Evolutionary conservation across 164 flowering plant genomes (phyloP).

Genomic region (Paratinospora sagittata): DNA sequence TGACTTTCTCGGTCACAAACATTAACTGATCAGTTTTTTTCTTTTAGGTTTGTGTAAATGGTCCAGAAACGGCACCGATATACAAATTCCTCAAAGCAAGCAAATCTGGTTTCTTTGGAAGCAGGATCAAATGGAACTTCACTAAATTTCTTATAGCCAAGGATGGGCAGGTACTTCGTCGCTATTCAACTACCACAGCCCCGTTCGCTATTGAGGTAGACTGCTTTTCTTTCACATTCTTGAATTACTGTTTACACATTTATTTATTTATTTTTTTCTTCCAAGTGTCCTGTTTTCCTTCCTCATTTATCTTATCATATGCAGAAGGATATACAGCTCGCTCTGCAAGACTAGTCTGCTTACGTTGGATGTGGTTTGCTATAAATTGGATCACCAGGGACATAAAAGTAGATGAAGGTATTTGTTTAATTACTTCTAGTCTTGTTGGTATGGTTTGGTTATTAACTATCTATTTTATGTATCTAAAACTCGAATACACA

Average conservation of each 20-base stretch:
- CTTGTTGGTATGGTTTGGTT: neutral
- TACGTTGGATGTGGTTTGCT: neutral
- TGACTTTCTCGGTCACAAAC: neutral
- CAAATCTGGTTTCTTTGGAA: slow-evolving; percentile 41
- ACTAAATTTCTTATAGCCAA: slow-evolving; percentile 74
- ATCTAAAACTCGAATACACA: neutral
- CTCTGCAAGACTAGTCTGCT: slow-evolving; percentile 10
- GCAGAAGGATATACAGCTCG: slow-evolving; percentile 25
- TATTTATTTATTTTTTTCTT: neutral
- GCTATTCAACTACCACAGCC: slow-evolving; percentile 47
- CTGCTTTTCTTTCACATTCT: neutral
- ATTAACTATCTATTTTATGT: neutral
- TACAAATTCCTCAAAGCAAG: slow-evolving; percentile 65
- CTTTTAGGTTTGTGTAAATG: slow-evolving; percentile 66
- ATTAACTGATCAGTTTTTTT: neutral
- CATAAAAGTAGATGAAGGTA: neutral
- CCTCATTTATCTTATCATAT: neutral
- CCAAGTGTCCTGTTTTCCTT: neutral
- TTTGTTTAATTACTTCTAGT: neutral
- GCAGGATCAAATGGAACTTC: slow-evolving; percentile 84
- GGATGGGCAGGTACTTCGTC: slow-evolving; percentile 54
- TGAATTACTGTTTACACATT: neutral
- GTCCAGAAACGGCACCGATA: slow-evolving; percentile 64
- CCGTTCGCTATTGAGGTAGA: slow-evolving; percentile 64
- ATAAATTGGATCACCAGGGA: neutral